These are phyloP conservation scores for Fraxinus sp. DNA, from an alignment of 305 asterid species.

Conservation along the genomic window DNA sequence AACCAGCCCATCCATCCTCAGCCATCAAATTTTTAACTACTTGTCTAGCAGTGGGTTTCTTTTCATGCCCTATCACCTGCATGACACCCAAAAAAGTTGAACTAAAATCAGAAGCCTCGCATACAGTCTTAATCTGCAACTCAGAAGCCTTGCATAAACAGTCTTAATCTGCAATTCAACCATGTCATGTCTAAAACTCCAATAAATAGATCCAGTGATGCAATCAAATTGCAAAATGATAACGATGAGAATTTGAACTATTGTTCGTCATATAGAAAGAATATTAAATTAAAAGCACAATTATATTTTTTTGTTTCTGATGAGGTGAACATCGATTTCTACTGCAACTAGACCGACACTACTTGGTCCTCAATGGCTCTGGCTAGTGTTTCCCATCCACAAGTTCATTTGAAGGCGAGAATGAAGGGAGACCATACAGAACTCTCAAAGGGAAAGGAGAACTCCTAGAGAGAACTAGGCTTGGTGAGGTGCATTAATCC, in stretches of 20 bases:
- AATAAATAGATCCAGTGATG: not conserved
- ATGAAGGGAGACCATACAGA: not conserved
- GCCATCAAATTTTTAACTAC: constrained; percentile 71
- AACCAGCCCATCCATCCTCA: constrained; percentile 90
- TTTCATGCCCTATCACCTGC: constrained; percentile 77
- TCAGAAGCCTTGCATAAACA: not conserved
- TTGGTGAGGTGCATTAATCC: not conserved
- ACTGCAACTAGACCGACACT: not conserved
- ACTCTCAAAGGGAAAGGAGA: not conserved
- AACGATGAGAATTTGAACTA: not conserved
- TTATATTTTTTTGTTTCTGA: not conserved
- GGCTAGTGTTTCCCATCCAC: not conserved
- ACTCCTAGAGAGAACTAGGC: not conserved
- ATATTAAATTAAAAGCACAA: not conserved
- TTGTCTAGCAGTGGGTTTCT: constrained; percentile 68
- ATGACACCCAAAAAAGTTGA: constrained; percentile 21
- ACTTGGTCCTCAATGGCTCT: not conserved
- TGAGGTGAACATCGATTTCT: constrained; percentile 1
- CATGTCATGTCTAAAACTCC: not conserved
- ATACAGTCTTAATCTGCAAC: not conserved
- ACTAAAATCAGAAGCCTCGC: not conserved
- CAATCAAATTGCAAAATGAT: not conserved
- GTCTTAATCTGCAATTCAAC: not conserved
- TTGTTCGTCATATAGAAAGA: constrained; percentile 1
- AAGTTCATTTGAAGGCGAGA: not conserved